Base-by-base conservation (phyloP, 768 basidiomycete genomes). In the Serendipita sp. region DNA sequence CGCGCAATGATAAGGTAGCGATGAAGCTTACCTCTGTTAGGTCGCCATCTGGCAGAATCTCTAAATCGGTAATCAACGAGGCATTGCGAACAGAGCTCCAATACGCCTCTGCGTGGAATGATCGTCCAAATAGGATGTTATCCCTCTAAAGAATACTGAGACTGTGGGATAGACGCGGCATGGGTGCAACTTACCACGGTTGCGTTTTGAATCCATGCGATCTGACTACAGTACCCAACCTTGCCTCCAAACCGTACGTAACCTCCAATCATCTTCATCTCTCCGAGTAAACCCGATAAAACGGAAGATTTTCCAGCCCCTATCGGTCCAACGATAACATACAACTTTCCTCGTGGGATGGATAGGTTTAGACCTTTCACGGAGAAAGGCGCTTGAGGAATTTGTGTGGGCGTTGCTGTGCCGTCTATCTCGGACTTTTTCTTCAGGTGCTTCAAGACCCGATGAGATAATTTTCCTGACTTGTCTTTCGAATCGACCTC, bases 131-230 rank as follows among this genome's bases (percentile, higher is more conserved):
- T 0, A 81, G 68, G 31, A 88, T 75, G 66, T 87, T 88, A 45
- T 85, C 82, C 64, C 82, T 74, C 79, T 85, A 61, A 11, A 64
- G 65, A 0, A 67, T 17, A 13, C 42, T 63, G 31, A 28, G 14
- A 20, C 61, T 4, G 17, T 28, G 30, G 14, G 20, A 1, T 22
- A 33, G 63, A 43, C 42, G 42, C 34, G 22, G 13, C 64, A 50
- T 9, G 53, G 28, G 20, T 24, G 14, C 7, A 14, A 66, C 79
- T 58, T 61, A 83, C 83, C 69, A 84, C 67, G 3, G 81, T 76
- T 0, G 81, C 79, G 68, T 86, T 86, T 70, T 86, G 84, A 53
- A 89, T 87, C 86, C 86, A 89, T 0, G 85, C 83, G 0, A 79
- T 80, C 71, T 89, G 86, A 16, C 85, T 77, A 68, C 83, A 85